These are phyloP conservation scores for Colletotrichum caudatum DNA, from an alignment of 2,329 filamentous ascomycete genomes.

Conservation along the genomic window DNA sequence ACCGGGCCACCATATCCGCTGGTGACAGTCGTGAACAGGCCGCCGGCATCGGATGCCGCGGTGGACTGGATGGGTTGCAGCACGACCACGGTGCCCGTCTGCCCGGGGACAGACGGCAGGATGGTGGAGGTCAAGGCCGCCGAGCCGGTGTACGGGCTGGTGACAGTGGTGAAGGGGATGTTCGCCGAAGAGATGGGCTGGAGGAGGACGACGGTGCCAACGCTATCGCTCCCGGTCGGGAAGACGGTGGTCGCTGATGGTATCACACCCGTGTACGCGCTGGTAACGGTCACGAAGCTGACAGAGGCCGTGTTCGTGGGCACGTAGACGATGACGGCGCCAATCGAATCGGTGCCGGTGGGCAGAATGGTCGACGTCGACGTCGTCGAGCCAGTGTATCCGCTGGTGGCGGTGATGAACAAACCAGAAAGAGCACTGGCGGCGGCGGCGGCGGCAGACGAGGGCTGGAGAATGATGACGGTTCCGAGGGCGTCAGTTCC, in stretches of 20 bases:
- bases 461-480: constrained; percentile 17
- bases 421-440: not conserved
- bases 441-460: not conserved
- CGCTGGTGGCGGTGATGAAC: constrained; percentile 15
- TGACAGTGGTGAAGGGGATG: not conserved
- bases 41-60: not conserved
- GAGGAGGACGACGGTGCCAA: constrained; percentile 28
- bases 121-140: not conserved
- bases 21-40: not conserved
- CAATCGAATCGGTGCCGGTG: constrained; percentile 12
- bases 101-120: not conserved
- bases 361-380: constrained; percentile 24
- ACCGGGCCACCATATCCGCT: not conserved
- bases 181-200: constrained; percentile 8
- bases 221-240: constrained; percentile 17
- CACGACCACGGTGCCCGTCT: not conserved
- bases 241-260: constrained; percentile 16
- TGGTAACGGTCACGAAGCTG: constrained; percentile 25
- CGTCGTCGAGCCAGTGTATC: constrained; percentile 5
- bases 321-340: constrained; percentile 17
- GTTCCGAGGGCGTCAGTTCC: constrained; percentile 5
- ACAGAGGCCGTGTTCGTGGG: constrained; percentile 6
- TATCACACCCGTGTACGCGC: constrained; percentile 14
- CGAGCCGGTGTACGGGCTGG: not conserved
- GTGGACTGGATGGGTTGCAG: no score